phyloP scores from a whole-genome alignment of 208 protist species.

The Jaenimonas drosophilae region DNA sequence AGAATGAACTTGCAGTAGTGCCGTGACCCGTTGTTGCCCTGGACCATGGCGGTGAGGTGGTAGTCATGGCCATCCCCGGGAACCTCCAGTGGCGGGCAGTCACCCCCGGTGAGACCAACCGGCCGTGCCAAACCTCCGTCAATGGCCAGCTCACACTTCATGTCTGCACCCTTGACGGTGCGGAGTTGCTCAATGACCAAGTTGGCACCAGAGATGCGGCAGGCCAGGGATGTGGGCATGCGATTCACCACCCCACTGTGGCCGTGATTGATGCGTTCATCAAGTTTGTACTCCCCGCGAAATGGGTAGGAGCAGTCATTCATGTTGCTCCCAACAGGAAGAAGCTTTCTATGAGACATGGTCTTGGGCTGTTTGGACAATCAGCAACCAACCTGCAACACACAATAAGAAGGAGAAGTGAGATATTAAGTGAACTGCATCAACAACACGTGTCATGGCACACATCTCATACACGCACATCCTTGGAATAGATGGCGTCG shows the following conservation, averaged over 20 bases:
- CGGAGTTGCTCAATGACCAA: slow-evolving; percentile 69
- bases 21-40: slow-evolving; percentile 15
- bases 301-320: slow-evolving; percentile 83
- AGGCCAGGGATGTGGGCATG: slow-evolving; percentile 29
- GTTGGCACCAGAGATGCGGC: slow-evolving; percentile 64
- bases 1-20: slow-evolving; percentile 69
- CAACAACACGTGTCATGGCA: too few relatives aligned
- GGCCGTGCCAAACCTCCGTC: slow-evolving; percentile 33
- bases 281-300: slow-evolving; percentile 51
- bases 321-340: slow-evolving; percentile 64
- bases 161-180: slow-evolving; percentile 20
- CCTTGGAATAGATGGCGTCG: too few relatives aligned
- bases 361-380: slow-evolving; percentile 10
- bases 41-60: slow-evolving; percentile 46
- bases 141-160: slow-evolving; percentile 64
- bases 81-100: slow-evolving; percentile 28
- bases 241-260: slow-evolving; percentile 44
- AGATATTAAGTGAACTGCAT: too few relatives aligned
- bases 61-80: slow-evolving; percentile 70
- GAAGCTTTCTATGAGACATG: slow-evolving; percentile 15
- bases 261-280: slow-evolving; percentile 65
- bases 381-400: too few relatives aligned
- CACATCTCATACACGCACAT: too few relatives aligned
- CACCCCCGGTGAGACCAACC: slow-evolving; percentile 26
- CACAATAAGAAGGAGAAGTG: not conserved